Percentiles rank a stretch among this genome's conserved stretches.
Evolutionary conservation across 2,329 filamentous ascomycete species (phyloP).

Genomic region (Waltergamsia citrina): DNA sequence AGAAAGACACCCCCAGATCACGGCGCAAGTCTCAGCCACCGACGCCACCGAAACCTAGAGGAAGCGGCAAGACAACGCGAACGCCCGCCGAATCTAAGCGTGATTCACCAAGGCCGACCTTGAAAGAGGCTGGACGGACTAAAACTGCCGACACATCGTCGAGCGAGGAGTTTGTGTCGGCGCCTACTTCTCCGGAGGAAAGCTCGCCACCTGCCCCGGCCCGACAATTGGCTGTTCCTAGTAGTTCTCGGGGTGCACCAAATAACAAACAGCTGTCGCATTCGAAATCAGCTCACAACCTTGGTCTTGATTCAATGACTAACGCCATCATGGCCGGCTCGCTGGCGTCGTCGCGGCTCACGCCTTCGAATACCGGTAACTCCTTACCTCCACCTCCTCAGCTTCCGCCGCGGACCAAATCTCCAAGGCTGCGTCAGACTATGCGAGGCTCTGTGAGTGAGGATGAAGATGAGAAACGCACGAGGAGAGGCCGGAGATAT

Average conservation of each 20-base stretch:
- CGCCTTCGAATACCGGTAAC: slow-evolving; percentile 27
- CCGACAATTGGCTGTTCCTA: neutral
- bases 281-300: slow-evolving; percentile 14
- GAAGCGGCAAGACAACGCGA: slow-evolving; percentile 22
- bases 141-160: slow-evolving; percentile 10
- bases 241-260: neutral
- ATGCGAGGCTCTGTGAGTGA: slow-evolving; percentile 33
- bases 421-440: slow-evolving; percentile 53
- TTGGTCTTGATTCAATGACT: slow-evolving; percentile 52
- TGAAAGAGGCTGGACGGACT: neutral
- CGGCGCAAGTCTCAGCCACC: slow-evolving; percentile 1
- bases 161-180: slow-evolving; percentile 16
- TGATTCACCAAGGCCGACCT: neutral
- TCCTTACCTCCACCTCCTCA: slow-evolving; percentile 21
- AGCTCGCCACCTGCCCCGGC: slow-evolving; percentile 2
- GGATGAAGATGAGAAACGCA: slow-evolving; percentile 36
- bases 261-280: slow-evolving; percentile 12
- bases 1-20: slow-evolving; percentile 9
- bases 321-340: slow-evolving; percentile 69
- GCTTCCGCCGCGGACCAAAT: slow-evolving; percentile 31
- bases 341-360: slow-evolving; percentile 53
- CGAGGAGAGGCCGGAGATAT: slow-evolving; percentile 32
- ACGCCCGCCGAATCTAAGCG: slow-evolving; percentile 8
- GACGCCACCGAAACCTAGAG: slow-evolving; percentile 6
- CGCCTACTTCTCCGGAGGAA: slow-evolving; percentile 13